phyloP scores from a whole-genome alignment of 768 basidiomycete genomes.

The Polyporus arcularius region DNA sequence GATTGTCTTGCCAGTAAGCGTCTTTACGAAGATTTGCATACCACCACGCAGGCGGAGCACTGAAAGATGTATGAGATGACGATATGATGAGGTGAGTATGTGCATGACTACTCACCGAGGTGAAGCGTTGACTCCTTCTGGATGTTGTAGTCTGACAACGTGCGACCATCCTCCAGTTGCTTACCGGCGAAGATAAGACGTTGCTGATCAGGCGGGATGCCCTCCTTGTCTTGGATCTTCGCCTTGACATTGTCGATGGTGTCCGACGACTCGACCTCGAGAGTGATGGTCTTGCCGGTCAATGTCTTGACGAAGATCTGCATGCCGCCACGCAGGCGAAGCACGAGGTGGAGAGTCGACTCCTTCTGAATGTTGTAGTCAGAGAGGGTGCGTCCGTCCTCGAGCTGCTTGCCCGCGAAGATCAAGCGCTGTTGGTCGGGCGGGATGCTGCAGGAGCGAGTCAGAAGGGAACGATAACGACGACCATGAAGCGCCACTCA shows the following conservation, averaged over 20 bases:
- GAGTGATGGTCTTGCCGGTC: slow-evolving; percentile 91
- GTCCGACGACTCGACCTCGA: slow-evolving; percentile 85
- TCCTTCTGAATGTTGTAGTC: slow-evolving; percentile 97
- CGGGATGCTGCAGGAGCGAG: slow-evolving; percentile 44
- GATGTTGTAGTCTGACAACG: slow-evolving; percentile 88
- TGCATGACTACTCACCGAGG: slow-evolving; percentile 34
- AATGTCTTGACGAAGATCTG: slow-evolving; percentile 82
- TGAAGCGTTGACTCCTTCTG: slow-evolving; percentile 88
- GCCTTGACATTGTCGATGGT: slow-evolving; percentile 88
- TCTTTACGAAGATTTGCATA: slow-evolving; percentile 92
- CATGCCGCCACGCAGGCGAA: slow-evolving; percentile 92
- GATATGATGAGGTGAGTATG: background rate
- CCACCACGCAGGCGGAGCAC: slow-evolving; percentile 87
- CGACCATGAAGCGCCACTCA: background rate
- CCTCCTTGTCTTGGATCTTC: slow-evolving; percentile 95
- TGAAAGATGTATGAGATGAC: slow-evolving; percentile 20
- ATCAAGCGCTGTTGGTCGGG: slow-evolving; percentile 95
- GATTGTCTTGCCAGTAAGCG: slow-evolving; percentile 88
- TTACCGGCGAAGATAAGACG: slow-evolving; percentile 92
- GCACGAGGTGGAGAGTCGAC: slow-evolving; percentile 86
- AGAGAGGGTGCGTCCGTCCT: slow-evolving; percentile 88
- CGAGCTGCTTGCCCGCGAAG: slow-evolving; percentile 94
- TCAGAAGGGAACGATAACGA: background rate
- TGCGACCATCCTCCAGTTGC: slow-evolving; percentile 90
- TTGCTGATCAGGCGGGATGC: slow-evolving; percentile 86